A percentile compares a stretch with the other conserved stretches of the same genome.
phyloP scores from a whole-genome alignment of 2,329 filamentous ascomycete genomes.

The Tolypocladium tropicale region DNA sequence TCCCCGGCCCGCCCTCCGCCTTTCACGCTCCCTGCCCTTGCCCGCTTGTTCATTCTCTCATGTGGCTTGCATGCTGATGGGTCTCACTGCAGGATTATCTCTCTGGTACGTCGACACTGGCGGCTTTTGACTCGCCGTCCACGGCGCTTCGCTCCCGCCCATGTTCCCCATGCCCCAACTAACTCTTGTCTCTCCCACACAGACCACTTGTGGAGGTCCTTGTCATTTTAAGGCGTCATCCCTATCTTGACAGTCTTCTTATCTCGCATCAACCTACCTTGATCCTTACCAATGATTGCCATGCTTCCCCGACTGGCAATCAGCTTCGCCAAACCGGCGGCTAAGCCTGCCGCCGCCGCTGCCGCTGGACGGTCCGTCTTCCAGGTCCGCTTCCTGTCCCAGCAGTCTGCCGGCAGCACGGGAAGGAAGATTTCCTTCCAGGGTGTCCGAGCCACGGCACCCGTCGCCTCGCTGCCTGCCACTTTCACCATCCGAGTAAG shows the following conservation, averaged over 20 bases:
- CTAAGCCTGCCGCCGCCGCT: conserved; percentile 30
- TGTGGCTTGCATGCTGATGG: conserved; percentile 29
- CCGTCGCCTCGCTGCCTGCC: conserved; percentile 50
- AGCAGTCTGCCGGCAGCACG: conserved; percentile 48
- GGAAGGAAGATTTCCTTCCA: conserved; percentile 56
- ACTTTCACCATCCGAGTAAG: conserved; percentile 88
- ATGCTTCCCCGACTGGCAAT: conserved; percentile 52
- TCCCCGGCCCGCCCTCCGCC: background rate
- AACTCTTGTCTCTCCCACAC: conserved; percentile 5
- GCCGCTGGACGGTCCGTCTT: conserved; percentile 27
- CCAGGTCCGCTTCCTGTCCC: conserved; percentile 24
- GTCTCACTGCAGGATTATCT: conserved; percentile 54
- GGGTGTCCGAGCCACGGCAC: conserved; percentile 48
- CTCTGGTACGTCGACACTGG: conserved; percentile 47
- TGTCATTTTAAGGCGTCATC: conserved; percentile 18
- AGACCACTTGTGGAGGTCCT: conserved; percentile 34
- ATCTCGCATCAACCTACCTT: conserved; percentile 2
- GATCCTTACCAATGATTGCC: conserved; percentile 15
- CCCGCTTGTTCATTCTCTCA: conserved; percentile 5
- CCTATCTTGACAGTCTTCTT: conserved; percentile 10
- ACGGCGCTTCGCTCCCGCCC: conserved; percentile 20
- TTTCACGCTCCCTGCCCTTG: background rate
- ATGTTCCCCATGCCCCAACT: conserved; percentile 9
- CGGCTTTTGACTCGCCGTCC: conserved; percentile 23
- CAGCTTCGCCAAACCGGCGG: conserved; percentile 42